Conservation (phyloP, 2,329 filamentous ascomycete species). For the Aspergillus ibericus region DNA sequence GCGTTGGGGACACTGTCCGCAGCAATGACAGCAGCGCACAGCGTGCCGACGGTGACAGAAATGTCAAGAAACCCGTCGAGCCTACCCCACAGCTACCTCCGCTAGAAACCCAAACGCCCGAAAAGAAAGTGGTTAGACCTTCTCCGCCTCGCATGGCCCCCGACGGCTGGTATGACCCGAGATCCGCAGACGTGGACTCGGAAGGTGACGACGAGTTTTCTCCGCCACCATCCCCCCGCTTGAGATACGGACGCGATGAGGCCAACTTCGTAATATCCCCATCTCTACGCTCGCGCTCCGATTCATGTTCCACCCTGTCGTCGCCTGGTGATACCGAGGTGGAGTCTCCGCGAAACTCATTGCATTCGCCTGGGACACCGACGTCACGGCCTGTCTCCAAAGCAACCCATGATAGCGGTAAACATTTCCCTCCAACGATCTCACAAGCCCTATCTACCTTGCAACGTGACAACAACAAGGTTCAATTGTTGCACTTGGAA, state of each 20-base stretch:
- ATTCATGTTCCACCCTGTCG: conserved; percentile 33
- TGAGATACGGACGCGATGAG: conserved; percentile 21
- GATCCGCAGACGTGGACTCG: neutral
- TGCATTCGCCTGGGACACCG: conserved; percentile 38
- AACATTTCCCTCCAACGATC: conserved; percentile 30
- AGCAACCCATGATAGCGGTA: conserved; percentile 32
- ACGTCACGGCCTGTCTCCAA: conserved; percentile 40
- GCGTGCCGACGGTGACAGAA: conserved; percentile 14
- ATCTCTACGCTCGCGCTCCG: conserved; percentile 29
- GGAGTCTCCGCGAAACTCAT: conserved; percentile 27
- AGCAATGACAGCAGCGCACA: conserved; percentile 18
- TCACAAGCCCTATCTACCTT: conserved; percentile 36
- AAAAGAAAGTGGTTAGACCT: neutral
- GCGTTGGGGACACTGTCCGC: conserved; percentile 24
- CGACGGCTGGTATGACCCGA: conserved; percentile 4
- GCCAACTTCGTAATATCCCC: conserved; percentile 23
- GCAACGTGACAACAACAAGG: conserved; percentile 33
- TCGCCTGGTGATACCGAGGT: conserved; percentile 27
- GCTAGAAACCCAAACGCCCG: conserved; percentile 9
- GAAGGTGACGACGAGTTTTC: conserved; percentile 9
- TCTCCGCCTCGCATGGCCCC: neutral
- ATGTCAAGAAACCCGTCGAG: neutral
- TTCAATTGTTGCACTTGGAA: conserved; percentile 39
- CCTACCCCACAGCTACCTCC: conserved; percentile 15
- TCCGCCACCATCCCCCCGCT: conserved; percentile 19